Conservation (phyloP, 768 basidiomycete species). For the Kwoniella europaea region DNA sequence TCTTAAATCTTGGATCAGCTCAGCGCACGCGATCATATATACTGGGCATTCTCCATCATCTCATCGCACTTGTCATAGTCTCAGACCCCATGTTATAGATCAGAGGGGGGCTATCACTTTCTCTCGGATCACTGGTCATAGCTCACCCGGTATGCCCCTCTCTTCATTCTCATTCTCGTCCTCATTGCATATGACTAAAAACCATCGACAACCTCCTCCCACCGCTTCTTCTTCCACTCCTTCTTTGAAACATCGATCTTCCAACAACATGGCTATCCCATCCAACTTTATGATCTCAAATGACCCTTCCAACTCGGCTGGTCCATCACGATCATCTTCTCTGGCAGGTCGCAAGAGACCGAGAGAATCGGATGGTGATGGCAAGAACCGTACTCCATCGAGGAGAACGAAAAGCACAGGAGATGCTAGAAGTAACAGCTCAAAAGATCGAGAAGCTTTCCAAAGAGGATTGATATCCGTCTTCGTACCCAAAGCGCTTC, state of each 20-base stretch:
- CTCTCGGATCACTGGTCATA: not conserved
- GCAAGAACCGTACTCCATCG: slow-evolving; percentile 17
- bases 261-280: slow-evolving; percentile 13
- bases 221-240: slow-evolving; percentile 19
- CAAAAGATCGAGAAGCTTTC: slow-evolving; percentile 51
- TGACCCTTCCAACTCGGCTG: slow-evolving; percentile 19
- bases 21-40: slow-evolving; percentile 22
- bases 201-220: slow-evolving; percentile 19
- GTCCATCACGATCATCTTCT: slow-evolving; percentile 39
- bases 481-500: slow-evolving; percentile 57
- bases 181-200: slow-evolving; percentile 40
- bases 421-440: slow-evolving; percentile 34
- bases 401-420: slow-evolving; percentile 54
- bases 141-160: slow-evolving; percentile 31
- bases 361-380: slow-evolving; percentile 41
- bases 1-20: not conserved
- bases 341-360: slow-evolving; percentile 48
- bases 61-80: not conserved
- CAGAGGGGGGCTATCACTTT: slow-evolving; percentile 9
- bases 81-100: not conserved
- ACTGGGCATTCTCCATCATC: not conserved
- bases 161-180: slow-evolving; percentile 37
- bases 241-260: slow-evolving; percentile 26
- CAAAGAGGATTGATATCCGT: slow-evolving; percentile 57
- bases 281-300: slow-evolving; percentile 20